These are phyloP conservation scores for Bremia lactucae DNA, from an alignment of 352 stramenopile genomes.

Conservation along the genomic window DNA sequence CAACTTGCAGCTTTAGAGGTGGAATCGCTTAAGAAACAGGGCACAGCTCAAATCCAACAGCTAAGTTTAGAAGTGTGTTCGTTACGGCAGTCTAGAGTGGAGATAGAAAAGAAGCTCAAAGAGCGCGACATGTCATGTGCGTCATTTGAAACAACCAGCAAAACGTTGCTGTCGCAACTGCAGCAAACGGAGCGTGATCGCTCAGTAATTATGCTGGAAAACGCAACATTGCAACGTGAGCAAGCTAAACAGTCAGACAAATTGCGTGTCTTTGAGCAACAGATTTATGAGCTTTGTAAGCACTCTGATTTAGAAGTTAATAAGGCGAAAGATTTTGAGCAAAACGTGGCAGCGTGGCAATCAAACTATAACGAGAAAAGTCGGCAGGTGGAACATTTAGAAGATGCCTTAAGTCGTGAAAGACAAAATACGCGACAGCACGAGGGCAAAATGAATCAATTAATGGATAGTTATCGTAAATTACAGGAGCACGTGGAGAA, in stretches of 20 bases:
- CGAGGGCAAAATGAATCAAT: constrained; percentile 23
- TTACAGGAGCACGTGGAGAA: constrained; percentile 34
- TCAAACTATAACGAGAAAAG: constrained; percentile 29
- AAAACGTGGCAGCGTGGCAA: constrained; percentile 27
- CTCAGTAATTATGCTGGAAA: constrained; percentile 27
- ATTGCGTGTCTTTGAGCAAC: constrained; percentile 27
- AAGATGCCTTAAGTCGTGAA: constrained; percentile 17
- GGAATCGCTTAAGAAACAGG: constrained; percentile 38
- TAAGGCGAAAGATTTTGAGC: constrained; percentile 25
- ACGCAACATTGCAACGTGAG: constrained; percentile 34
- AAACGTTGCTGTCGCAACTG: constrained; percentile 28
- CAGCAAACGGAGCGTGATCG: constrained; percentile 39
- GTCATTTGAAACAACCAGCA: constrained; percentile 29
- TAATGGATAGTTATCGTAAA: constrained; percentile 34
- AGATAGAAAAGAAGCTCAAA: constrained; percentile 40
- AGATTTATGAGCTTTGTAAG: constrained; percentile 34
- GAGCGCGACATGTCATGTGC: constrained; percentile 30
- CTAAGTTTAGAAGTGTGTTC: constrained; percentile 36
- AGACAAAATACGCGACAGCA: constrained; percentile 27
- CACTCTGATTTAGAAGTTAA: constrained; percentile 25
- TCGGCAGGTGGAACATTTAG: constrained; percentile 17
- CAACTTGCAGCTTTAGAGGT: constrained; percentile 40
- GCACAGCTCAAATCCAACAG: constrained; percentile 42
- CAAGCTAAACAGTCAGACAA: constrained; percentile 24
- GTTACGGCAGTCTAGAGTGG: constrained; percentile 31